Evolutionary conservation across 164 flowering plant species (phyloP).

Genomic region (Stephania yunnanensis): DNA sequence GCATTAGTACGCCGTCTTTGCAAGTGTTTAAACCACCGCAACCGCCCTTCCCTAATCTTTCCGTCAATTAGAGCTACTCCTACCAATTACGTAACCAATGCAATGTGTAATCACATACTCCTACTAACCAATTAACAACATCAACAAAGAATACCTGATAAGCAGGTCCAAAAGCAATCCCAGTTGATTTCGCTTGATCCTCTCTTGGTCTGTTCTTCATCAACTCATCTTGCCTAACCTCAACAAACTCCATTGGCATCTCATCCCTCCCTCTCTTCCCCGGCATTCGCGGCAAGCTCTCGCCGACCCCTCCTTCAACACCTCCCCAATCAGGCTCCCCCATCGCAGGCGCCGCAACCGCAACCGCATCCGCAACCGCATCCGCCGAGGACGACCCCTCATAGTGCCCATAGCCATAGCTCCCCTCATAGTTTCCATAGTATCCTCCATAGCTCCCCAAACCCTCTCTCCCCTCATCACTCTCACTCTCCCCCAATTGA

Average conservation of each 20-base stretch:
- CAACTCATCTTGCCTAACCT: constrained; percentile 95
- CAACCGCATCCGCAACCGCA: no score
- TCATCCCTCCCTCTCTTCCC: constrained; percentile 75
- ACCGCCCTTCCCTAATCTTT: no score
- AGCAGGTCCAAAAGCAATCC: constrained; percentile 88
- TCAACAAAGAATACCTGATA: constrained; percentile 54
- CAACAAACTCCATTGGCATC: constrained; percentile 61
- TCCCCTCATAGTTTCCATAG: constrained; percentile 27
- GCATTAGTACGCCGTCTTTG: no score
- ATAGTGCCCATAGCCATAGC: constrained; percentile 22
- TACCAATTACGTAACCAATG: no score
- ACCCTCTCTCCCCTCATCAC: constrained; percentile 4
- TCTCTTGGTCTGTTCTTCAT: constrained; percentile 83
- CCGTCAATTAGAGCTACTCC: no score
- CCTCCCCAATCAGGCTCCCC: neutral
- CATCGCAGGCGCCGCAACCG: neutral
- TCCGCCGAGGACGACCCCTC: constrained; percentile 22
- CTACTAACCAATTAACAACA: neutral
- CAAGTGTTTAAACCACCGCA: no score
- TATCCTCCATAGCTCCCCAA: constrained; percentile 21
- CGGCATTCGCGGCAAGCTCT: constrained; percentile 18
- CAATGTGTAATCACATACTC: neutral
- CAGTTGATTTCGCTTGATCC: constrained; percentile 74
- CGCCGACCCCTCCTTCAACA: constrained; percentile 14
- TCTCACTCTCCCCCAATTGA: constrained; percentile 12